These are phyloP conservation scores for Lenwebbia sp. DNA, from an alignment of 345 rosid species.

Conservation along the genomic window DNA sequence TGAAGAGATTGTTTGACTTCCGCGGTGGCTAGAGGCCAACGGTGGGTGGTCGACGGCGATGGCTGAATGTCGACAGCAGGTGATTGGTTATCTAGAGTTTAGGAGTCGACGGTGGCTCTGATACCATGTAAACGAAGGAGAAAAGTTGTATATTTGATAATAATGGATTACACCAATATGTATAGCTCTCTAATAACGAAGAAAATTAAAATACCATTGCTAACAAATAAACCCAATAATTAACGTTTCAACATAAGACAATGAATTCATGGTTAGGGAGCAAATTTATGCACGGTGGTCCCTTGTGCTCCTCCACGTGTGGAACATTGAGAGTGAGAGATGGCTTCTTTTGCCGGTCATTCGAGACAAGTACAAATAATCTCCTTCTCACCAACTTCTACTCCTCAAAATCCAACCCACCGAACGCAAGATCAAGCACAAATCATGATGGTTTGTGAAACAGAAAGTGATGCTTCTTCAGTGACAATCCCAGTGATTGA, in stretches of 20 bases:
- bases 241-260: neutral
- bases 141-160: too few species aligned
- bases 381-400: neutral
- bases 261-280: neutral
- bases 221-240: too few species aligned
- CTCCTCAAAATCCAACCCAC: neutral
- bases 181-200: too few species aligned
- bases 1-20: too few species aligned
- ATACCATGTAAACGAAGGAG: too few species aligned
- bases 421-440: neutral
- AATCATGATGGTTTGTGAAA: neutral
- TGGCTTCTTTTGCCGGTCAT: neutral
- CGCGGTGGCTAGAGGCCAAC: too few species aligned
- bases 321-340: neutral
- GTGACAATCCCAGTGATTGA: constrained; percentile 12
- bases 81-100: too few species aligned
- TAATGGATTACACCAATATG: too few species aligned
- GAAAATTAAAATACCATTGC: too few species aligned
- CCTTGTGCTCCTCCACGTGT: neutral
- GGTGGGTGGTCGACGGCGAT: too few species aligned
- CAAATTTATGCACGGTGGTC: neutral
- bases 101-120: too few species aligned
- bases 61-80: too few species aligned
- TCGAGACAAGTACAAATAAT: neutral
- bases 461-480: neutral